Evolutionary conservation across 139 green algal species (phyloP).

Genomic region (Coelastrella sp.): DNA sequence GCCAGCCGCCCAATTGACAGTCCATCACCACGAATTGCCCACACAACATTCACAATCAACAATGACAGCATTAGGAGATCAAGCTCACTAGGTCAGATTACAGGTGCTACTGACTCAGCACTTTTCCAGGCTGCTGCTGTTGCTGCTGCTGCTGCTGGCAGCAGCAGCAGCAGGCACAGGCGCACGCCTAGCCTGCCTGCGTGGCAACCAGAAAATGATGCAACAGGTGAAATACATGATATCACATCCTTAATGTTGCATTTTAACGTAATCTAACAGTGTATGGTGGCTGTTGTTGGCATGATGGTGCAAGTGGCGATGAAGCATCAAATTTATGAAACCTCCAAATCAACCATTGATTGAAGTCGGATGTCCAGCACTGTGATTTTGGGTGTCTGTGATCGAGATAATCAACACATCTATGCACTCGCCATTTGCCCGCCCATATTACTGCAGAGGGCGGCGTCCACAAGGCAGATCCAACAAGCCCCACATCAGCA

Average conservation of each 20-base stretch:
- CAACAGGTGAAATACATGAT: background rate
- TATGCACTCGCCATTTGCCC: too few species aligned
- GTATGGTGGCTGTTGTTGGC: too few species aligned
- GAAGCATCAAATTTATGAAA: too few species aligned
- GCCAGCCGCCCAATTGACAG: background rate
- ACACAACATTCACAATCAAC: background rate
- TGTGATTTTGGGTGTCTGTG: too few species aligned
- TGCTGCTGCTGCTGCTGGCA: background rate
- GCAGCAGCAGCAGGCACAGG: background rate
- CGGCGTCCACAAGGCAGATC: background rate
- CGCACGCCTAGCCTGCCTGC: background rate
- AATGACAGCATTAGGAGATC: background rate
- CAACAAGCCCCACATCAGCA: background rate
- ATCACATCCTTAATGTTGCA: too few species aligned
- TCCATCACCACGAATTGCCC: background rate
- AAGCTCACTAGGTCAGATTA: background rate
- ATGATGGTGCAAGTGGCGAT: too few species aligned
- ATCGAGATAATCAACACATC: too few species aligned
- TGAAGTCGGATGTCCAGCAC: too few species aligned
- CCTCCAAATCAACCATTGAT: too few species aligned
- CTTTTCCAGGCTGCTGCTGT: background rate
- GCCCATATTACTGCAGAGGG: background rate
- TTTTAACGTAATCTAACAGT: too few species aligned
- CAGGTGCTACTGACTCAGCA: background rate
- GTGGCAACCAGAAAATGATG: background rate